Conservation (phyloP, 2,329 filamentous ascomycete species). For the Clonostachys rhizophaga region DNA sequence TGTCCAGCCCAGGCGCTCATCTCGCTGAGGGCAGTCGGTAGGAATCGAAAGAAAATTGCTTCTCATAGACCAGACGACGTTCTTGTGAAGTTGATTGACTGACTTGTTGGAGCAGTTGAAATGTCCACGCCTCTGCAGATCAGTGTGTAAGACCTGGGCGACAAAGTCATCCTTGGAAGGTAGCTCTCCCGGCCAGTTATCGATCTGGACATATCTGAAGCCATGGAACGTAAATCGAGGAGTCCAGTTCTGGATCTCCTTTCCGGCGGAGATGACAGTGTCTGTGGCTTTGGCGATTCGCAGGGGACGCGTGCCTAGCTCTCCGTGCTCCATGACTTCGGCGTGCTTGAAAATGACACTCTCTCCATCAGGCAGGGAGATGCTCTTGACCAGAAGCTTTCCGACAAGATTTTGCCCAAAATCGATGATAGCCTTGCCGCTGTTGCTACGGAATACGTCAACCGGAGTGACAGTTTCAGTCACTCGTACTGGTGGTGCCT, state of each 20-base stretch:
- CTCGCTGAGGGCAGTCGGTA: conserved; percentile 52
- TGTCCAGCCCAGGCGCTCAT: conserved; percentile 50
- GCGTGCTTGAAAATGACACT: conserved; percentile 45
- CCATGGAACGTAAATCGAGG: conserved; percentile 42
- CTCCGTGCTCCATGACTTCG: conserved; percentile 46
- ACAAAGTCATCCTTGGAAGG: conserved; percentile 4
- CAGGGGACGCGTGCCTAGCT: conserved; percentile 32
- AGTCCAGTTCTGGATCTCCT: background rate
- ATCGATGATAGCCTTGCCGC: conserved; percentile 39
- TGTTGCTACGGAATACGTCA: conserved; percentile 7
- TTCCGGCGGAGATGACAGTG: background rate
- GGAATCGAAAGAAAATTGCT: conserved; percentile 54
- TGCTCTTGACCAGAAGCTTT: conserved; percentile 9
- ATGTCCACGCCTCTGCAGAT: conserved; percentile 41
- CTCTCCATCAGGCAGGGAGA: conserved; percentile 16
- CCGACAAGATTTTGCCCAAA: conserved; percentile 57
- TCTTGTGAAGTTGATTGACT: conserved; percentile 44
- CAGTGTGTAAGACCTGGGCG: conserved; percentile 39
- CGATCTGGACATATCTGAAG: conserved; percentile 44
- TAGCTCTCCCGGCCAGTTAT: conserved; percentile 15
- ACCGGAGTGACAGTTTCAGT: conserved; percentile 15
- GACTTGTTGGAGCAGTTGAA: conserved; percentile 45
- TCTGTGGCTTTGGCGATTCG: conserved; percentile 21
- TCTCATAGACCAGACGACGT: conserved; percentile 43
- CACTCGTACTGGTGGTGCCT: conserved; percentile 36